Evolutionary conservation across 768 basidiomycete species (phyloP), one percentile per base, ranked within the genome.

Genomic region (Leccinum fibrillosum): DNA sequence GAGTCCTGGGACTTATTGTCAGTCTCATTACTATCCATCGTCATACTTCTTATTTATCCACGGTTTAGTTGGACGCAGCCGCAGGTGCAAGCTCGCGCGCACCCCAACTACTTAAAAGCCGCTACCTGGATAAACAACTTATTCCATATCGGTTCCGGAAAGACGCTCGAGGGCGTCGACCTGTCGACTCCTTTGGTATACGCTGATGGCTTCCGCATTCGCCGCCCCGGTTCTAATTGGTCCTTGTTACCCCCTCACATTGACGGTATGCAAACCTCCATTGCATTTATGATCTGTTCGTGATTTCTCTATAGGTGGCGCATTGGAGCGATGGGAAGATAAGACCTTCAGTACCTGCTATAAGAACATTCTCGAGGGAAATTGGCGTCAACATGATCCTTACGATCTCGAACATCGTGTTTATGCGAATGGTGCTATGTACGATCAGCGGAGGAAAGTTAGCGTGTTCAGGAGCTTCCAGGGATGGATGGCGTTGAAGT

Each of bases 261-360:
- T 30, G 82, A 83, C 55, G 74, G 82, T 69, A 74, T 74, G 39
- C 75, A 4, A 34, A 13, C 75, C 72, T 79, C 62, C 26, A 4
- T 47, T 15, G 4, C 5, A 34, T 23, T 10, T 32, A 5, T 51
- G 37, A 5, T 17, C 13, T 5, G 12, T 37, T 23, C 12, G 21
- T 37, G 30, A 58, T 39, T 21, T 6, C 9, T 49, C 45, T 39
- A 1, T 39, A 82, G 90, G 90, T 7, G 89, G 89, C 6, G 72
- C 81, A 0, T 83, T 91, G 25, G 91, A 94, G 69, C 78, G 92
- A 12, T 87, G 86, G 86, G 84, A 88, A 70, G 86, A 90, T 68
- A 69, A 76, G 1, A 67, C 64, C 8, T 85, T 84, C 71, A 75
- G 85, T 51, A 74, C 72, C 5, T 88, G 84, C 67, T 89, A 86